Evolutionary conservation across 73 alveolate genomes (phyloP).

Genomic region (Tetrahymena thermophila): DNA sequence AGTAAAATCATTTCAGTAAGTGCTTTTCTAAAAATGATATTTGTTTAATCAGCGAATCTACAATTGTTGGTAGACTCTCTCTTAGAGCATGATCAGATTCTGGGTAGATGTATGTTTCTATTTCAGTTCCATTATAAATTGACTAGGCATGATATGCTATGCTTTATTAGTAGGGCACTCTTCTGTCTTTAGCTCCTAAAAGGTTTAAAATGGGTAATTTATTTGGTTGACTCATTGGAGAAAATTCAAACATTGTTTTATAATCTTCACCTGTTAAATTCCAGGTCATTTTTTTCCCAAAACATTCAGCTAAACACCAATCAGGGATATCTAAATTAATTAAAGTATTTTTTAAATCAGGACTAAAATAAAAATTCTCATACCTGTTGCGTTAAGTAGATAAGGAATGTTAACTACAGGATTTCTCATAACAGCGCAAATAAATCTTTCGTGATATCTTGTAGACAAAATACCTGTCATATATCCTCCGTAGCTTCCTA

Average conservation of each 20-base stretch:
- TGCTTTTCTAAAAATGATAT: background rate
- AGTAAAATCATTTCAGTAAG: background rate
- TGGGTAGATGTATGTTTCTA: slow-evolving; percentile 36
- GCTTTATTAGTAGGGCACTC: slow-evolving; percentile 35
- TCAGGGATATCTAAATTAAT: slow-evolving; percentile 30
- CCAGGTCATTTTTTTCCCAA: slow-evolving; percentile 22
- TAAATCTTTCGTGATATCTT: slow-evolving; percentile 8
- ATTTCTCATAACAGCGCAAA: slow-evolving; percentile 16
- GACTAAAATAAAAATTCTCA: background rate
- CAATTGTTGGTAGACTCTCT: slow-evolving; percentile 9
- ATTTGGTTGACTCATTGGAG: slow-evolving; percentile 9
- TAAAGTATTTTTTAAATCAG: background rate
- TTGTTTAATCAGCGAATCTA: background rate
- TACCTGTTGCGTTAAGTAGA: slow-evolving; percentile 2
- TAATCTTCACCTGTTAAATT: slow-evolving; percentile 31
- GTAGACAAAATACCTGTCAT: slow-evolving; percentile 28
- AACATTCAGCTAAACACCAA: slow-evolving; percentile 18
- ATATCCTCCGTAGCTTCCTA: slow-evolving; percentile 36
- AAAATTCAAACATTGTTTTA: slow-evolving; percentile 5
- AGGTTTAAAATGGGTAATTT: slow-evolving; percentile 21
- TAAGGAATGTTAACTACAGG: slow-evolving; percentile 38
- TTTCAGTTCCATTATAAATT: slow-evolving; percentile 17
- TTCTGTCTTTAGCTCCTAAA: slow-evolving; percentile 24
- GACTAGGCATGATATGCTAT: slow-evolving; percentile 25
- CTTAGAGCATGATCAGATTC: slow-evolving; percentile 26